Evolutionary conservation across 2,329 filamentous ascomycete species (phyloP), one percentile per base, ranked within the genome.

Genomic region (Microthyrium microscopicum): DNA sequence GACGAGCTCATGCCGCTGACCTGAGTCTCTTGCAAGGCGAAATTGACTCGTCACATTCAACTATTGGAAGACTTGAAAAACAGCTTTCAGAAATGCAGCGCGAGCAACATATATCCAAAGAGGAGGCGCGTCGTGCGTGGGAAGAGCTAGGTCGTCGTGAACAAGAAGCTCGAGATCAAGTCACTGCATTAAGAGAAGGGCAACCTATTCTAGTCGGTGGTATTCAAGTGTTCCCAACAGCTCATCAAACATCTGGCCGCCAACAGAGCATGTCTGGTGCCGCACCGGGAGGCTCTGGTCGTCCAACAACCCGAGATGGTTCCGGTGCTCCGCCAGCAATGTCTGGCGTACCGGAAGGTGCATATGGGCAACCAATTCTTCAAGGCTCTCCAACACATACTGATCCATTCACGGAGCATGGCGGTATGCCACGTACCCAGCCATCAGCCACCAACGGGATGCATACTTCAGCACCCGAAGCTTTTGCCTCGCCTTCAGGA

Each of bases 101-200:
- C 41, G 89, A 98, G 56, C 64, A 95, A 25, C 71, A 79, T 46
- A 98, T 98, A 40, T 91, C 85, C 25, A 94, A 93, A 50, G 87
- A 94, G 45, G 89, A 98, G 55, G 87, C 89, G 6, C 74, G 87
- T 22, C 73, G 89, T 37, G 89, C 89, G 2, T 98, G 89, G 89
- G 89, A 98, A 58, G 89, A 95, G 55, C 70, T 98, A 2, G 89
- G 89, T 17, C 71, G 87, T 33, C 73, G 84, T 33, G 89, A 95
- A 54, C 83, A 94, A 49, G 82, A 91, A 55, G 87, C 94, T 54
- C 73, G 87, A 5, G 85, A 94, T 41, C 71, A 82, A 29, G 89
- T 81, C 2, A 66, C 73, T 19, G 84, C 82, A n/a, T 62, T 98
- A 17, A 76, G 89, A 46, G 78, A 80, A 41, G 89, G 89, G 5